phyloP scores from a whole-genome alignment of 2,329 filamentous ascomycete species.

The Didymella lethalis region DNA sequence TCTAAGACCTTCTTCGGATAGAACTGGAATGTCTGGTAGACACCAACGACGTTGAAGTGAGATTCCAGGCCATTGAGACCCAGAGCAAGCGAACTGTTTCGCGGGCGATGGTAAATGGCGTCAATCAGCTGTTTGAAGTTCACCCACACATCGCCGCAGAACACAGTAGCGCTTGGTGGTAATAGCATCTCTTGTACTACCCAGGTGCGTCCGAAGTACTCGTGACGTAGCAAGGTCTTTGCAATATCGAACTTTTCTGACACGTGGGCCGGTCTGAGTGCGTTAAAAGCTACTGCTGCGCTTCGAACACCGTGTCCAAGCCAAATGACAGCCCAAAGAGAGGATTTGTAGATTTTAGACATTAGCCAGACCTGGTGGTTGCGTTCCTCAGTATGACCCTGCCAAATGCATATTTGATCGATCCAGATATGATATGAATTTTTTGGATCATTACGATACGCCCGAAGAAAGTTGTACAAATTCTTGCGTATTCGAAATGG shows the following conservation, averaged over 20 bases:
- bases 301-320: not conserved
- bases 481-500: not conserved
- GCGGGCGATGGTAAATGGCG: not conserved
- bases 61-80: not conserved
- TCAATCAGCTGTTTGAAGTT: not conserved
- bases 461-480: not conserved
- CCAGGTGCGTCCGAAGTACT: not conserved
- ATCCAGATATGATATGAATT: not conserved
- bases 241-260: not conserved
- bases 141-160: not conserved
- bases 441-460: not conserved
- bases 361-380: slow-evolving; percentile 5
- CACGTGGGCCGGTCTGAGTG: not conserved
- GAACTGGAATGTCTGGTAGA: not conserved
- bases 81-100: not conserved
- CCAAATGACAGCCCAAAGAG: not conserved
- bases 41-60: not conserved
- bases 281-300: not conserved
- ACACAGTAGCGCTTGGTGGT: not conserved
- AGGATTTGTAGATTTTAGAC: not conserved
- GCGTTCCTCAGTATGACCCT: not conserved
- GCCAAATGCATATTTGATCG: slow-evolving; percentile 3
- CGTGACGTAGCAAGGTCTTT: not conserved
- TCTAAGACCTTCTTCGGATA: not conserved
- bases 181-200: not conserved